These are phyloP conservation scores for Cryphonectria parasitica DNA, from an alignment of 2,329 filamentous ascomycete species.

Conservation along the genomic window DNA sequence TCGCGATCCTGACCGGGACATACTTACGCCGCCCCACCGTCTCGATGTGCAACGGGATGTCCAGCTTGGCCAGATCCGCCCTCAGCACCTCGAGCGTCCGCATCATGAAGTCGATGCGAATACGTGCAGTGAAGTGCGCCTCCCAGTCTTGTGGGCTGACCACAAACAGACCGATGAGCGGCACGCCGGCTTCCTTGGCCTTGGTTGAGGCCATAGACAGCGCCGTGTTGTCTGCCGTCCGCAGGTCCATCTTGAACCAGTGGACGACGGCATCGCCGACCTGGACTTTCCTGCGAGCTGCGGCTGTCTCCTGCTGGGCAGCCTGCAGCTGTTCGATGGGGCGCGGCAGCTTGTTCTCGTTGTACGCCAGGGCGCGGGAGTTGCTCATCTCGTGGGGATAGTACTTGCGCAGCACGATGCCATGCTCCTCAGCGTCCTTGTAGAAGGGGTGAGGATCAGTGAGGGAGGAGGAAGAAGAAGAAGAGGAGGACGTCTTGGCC, in stretches of 20 bases:
- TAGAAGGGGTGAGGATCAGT: constrained; percentile 50
- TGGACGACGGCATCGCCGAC: constrained; percentile 72
- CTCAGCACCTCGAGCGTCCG: constrained; percentile 69
- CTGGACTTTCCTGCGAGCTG: constrained; percentile 53
- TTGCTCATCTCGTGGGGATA: constrained; percentile 90
- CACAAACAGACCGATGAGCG: constrained; percentile 77
- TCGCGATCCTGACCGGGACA: constrained; percentile 64
- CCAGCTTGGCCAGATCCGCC: constrained; percentile 66
- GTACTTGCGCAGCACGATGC: constrained; percentile 72
- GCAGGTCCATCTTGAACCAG: constrained; percentile 88
- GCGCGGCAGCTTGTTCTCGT: constrained; percentile 66
- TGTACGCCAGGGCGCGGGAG: constrained; percentile 75
- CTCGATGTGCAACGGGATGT: constrained; percentile 80
- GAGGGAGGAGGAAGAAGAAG: constrained; percentile 7
- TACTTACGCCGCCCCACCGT: constrained; percentile 68
- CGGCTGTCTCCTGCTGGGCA: constrained; percentile 64
- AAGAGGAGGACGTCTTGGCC: constrained; percentile 6
- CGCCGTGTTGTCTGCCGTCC: constrained; percentile 73
- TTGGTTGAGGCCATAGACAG: constrained; percentile 68
- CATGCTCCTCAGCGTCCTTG: constrained; percentile 54
- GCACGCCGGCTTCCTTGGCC: constrained; percentile 47
- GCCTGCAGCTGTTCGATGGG: constrained; percentile 71
- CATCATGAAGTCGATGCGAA: constrained; percentile 80
- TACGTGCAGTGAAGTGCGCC: constrained; percentile 74
- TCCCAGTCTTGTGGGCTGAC: constrained; percentile 83